A percentile compares a stretch with the other conserved stretches of the same genome.
Conservation (phyloP, 305 asterid species). For the Rubia tinctorum region DNA sequence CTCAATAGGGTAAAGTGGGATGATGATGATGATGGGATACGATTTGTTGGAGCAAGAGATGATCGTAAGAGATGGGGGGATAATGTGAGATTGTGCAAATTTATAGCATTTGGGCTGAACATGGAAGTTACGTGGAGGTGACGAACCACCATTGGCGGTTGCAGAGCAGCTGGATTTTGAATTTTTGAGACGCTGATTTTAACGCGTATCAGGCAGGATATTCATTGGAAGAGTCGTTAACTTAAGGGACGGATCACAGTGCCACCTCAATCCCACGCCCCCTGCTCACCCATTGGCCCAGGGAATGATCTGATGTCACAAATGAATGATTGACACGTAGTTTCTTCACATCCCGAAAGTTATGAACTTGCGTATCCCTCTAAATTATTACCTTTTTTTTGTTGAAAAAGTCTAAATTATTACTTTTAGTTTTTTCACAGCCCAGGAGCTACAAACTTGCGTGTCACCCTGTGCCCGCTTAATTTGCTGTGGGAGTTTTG, state of each 20-base stretch:
- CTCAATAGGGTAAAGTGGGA: not conserved
- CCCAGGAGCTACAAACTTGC: no score
- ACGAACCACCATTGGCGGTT: not conserved
- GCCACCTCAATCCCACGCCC: not conserved
- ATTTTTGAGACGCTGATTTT: not conserved
- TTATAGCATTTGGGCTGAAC: not conserved
- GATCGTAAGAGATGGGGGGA: not conserved
- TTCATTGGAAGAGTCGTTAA: not conserved
- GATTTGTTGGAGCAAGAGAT: not conserved
- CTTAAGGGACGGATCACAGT: not conserved
- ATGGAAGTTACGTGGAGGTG: slow-evolving; percentile 2
- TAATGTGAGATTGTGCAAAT: slow-evolving; percentile 1
- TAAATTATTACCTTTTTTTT: no score
- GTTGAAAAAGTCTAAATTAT: no score
- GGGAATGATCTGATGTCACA: not conserved
- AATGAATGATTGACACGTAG: not conserved
- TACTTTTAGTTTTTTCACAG: no score
- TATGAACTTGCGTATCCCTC: no score
- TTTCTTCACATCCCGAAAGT: no score
- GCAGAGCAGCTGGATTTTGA: slow-evolving; percentile 4
- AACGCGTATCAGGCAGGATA: not conserved
- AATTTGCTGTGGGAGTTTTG: no score
- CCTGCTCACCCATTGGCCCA: not conserved
- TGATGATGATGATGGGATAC: not conserved
- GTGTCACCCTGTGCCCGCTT: no score